Evolutionary conservation across 2,329 filamentous ascomycete species (phyloP).

Genomic region (Botrytis paeoniae): DNA sequence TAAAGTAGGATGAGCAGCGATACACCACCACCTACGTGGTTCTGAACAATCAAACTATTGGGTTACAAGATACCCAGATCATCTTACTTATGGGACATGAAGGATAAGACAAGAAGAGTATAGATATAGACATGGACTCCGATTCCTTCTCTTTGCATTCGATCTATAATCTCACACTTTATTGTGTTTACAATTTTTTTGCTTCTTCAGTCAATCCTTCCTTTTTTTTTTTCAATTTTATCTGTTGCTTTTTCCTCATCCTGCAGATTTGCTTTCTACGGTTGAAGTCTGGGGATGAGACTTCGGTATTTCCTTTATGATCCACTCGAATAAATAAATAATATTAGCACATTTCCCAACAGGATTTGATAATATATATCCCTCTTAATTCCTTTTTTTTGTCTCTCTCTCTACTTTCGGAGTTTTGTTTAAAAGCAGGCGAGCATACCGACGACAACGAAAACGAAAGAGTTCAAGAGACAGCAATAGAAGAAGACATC

Average conservation of each 20-base stretch:
- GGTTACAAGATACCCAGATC: conserved; percentile 1
- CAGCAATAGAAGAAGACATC: not conserved
- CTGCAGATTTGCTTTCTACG: not conserved
- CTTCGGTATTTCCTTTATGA: conserved; percentile 17
- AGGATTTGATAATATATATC: conserved; percentile 9
- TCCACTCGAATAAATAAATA: conserved; percentile 17
- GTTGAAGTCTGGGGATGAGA: conserved; percentile 14
- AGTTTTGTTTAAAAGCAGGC: not conserved
- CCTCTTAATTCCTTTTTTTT: not conserved
- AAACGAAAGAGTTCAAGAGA: not conserved
- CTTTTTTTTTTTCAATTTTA: not conserved
- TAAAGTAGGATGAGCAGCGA: conserved; percentile 2
- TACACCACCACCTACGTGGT: not conserved
- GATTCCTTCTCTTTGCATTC: not conserved
- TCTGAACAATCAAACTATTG: not conserved
- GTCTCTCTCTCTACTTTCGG: not conserved
- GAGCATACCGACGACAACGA: not conserved
- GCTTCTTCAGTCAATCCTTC: not conserved
- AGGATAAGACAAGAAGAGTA: not conserved
- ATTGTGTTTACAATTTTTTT: not conserved
- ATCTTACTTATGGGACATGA: conserved; percentile 2
- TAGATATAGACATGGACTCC: conserved; percentile 1
- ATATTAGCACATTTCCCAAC: conserved; percentile 11
- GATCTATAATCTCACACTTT: not conserved
- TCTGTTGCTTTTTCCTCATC: not conserved